A percentile compares a stretch with the other conserved stretches of the same genome.
phyloP scores from a whole-genome alignment of 2,329 filamentous ascomycete genomes.

The Epichloe bromicola region DNA sequence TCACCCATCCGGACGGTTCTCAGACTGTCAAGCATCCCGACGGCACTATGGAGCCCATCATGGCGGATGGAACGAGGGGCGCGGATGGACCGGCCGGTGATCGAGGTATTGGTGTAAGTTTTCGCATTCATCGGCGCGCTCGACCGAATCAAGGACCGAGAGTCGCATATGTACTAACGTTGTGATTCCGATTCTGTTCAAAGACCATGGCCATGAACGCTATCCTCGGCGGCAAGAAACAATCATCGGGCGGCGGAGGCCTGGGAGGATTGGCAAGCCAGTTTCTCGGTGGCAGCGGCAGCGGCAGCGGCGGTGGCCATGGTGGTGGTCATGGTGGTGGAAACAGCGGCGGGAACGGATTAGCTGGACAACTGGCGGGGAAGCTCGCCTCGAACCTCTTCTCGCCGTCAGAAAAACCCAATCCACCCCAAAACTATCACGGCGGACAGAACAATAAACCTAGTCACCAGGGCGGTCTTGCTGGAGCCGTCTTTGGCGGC shows the following conservation, averaged over 20 bases:
- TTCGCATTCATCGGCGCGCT: neutral
- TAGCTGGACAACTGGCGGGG: slow-evolving; percentile 42
- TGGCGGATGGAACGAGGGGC: slow-evolving; percentile 38
- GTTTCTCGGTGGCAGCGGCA: neutral
- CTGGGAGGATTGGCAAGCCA: slow-evolving; percentile 7
- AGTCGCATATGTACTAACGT: neutral
- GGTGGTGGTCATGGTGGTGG: slow-evolving; percentile 17
- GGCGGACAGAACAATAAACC: slow-evolving; percentile 28
- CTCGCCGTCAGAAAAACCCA: slow-evolving; percentile 31
- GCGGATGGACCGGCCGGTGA: slow-evolving; percentile 42
- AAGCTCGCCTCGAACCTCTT: slow-evolving; percentile 44
- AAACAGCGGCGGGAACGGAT: slow-evolving; percentile 25
- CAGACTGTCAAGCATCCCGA: slow-evolving; percentile 49
- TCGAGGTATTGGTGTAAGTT: slow-evolving; percentile 50
- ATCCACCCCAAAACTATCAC: slow-evolving; percentile 33
- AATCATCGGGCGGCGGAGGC: slow-evolving; percentile 16
- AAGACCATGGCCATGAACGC: slow-evolving; percentile 50
- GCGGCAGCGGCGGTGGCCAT: slow-evolving; percentile 24
- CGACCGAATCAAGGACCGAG: neutral
- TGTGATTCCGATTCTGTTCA: neutral
- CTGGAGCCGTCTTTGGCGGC: slow-evolving; percentile 41
- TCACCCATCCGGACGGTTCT: slow-evolving; percentile 48
- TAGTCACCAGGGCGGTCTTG: slow-evolving; percentile 33
- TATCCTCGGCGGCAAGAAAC: slow-evolving; percentile 35
- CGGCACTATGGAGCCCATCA: slow-evolving; percentile 46